phyloP scores from a whole-genome alignment of 257 asterid genomes.

The Euphrasia confusa region DNA sequence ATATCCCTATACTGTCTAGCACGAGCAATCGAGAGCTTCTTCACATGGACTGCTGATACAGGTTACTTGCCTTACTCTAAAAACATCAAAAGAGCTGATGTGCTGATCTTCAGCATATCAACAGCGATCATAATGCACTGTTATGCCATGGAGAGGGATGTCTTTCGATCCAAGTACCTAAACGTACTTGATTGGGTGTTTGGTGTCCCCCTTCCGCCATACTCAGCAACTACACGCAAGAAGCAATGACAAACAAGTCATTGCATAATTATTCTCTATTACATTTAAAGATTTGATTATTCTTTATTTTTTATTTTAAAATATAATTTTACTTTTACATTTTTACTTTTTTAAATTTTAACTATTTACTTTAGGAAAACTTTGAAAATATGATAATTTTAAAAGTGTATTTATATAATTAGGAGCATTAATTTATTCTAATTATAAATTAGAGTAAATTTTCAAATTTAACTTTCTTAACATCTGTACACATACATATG shows the following conservation, averaged over 20 bases:
- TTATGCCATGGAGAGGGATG: conserved; percentile 93
- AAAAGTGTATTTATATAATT: no score
- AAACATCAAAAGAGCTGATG: conserved; percentile 70
- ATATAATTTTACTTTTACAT: no score
- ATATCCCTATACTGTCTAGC: conserved; percentile 89
- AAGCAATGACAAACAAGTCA: conserved; percentile 12
- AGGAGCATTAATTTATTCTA: no score
- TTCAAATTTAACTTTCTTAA: no score
- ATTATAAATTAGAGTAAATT: no score
- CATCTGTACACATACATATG: no score
- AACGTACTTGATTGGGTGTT: conserved; percentile 98
- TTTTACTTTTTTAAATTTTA: no score
- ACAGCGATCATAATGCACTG: conserved; percentile 96
- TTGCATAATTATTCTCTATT: no score
- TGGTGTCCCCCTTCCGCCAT: conserved; percentile 86
- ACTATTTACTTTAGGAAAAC: no score
- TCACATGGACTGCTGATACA: conserved; percentile 64
- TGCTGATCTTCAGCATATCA: conserved; percentile 67
- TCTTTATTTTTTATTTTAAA: no score
- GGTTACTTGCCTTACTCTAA: conserved; percentile 62
- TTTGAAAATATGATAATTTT: no score
- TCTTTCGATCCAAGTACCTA: conserved; percentile 83
- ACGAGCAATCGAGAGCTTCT: conserved; percentile 90
- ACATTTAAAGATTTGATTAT: no score
- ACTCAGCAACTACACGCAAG: conserved; percentile 69